These are phyloP conservation scores for Dactylellina cionopaga DNA, from an alignment of 2,329 filamentous ascomycete species.

Conservation along the genomic window DNA sequence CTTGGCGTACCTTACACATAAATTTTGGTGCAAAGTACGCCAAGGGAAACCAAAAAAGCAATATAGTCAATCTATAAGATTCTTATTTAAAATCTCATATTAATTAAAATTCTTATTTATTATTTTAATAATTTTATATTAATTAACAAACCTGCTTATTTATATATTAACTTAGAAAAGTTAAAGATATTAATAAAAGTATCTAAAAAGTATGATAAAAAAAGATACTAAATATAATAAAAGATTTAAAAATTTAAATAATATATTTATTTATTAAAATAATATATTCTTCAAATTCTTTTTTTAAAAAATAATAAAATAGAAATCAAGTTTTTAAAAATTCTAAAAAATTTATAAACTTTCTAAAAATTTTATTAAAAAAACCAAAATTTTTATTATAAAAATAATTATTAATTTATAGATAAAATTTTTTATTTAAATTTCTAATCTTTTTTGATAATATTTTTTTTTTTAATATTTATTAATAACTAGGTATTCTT, in stretches of 20 bases:
- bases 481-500: too few species aligned
- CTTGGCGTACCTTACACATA: too few species aligned
- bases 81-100: conserved; percentile 2
- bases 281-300: conserved; percentile 1
- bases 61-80: not conserved
- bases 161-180: not conserved
- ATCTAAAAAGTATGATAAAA: not conserved
- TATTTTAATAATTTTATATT: conserved; percentile 13
- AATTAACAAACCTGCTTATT: not conserved
- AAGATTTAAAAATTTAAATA: conserved; percentile 7
- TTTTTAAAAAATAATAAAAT: conserved; percentile 14
- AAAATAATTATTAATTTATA: conserved; percentile 5
- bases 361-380: conserved; percentile 15
- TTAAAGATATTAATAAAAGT: conserved; percentile 7
- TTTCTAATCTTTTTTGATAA: too few species aligned
- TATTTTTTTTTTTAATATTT: too few species aligned
- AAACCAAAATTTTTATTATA: not conserved
- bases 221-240: conserved; percentile 4
- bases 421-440: not conserved
- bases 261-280: conserved; percentile 18
- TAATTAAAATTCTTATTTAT: conserved; percentile 12
- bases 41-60: too few species aligned
- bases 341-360: conserved; percentile 1
- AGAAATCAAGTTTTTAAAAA: not conserved
- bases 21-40: too few species aligned